phyloP scores from a whole-genome alignment of 202 grass and related monocot genomes.

The Setaria italica region DNA sequence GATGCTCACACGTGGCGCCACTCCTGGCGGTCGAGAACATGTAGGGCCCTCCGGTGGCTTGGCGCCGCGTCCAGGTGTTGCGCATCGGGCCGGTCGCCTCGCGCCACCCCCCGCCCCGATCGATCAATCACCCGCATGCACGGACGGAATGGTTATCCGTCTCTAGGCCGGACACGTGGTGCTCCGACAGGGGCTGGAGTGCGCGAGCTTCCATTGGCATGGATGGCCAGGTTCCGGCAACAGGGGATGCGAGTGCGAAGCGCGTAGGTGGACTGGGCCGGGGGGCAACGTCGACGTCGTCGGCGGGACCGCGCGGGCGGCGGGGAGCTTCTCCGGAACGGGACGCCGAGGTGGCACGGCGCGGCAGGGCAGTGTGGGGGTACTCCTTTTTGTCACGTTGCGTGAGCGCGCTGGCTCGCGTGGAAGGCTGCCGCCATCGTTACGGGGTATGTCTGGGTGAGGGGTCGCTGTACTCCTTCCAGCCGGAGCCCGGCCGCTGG shows the following conservation, averaged over 20 bases:
- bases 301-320: not conserved
- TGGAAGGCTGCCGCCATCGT: not conserved
- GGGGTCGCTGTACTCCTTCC: slow-evolving; percentile 16
- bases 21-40: not conserved
- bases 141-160: slow-evolving; percentile 45
- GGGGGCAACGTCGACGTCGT: slow-evolving; percentile 35
- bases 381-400: slow-evolving; percentile 21
- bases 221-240: not conserved
- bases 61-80: slow-evolving; percentile 34
- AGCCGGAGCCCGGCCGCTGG: not conserved
- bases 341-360: slow-evolving; percentile 39
- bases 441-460: not conserved
- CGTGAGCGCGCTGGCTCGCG: not conserved
- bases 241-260: not conserved
- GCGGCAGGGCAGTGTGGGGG: not conserved
- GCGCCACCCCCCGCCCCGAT: not conserved
- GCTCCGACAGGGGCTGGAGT: not conserved
- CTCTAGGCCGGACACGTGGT: slow-evolving; percentile 46
- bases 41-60: not conserved
- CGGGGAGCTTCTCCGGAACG: slow-evolving; percentile 27
- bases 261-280: not conserved
- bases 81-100: not conserved
- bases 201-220: slow-evolving; percentile 14
- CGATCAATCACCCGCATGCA: not conserved
- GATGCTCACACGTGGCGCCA: slow-evolving; percentile 22